Percentiles rank a stretch among this genome's conserved stretches.
phyloP scores from a whole-genome alignment of 2,329 filamentous ascomycete species.

The Beauveria pseudobassiana region DNA sequence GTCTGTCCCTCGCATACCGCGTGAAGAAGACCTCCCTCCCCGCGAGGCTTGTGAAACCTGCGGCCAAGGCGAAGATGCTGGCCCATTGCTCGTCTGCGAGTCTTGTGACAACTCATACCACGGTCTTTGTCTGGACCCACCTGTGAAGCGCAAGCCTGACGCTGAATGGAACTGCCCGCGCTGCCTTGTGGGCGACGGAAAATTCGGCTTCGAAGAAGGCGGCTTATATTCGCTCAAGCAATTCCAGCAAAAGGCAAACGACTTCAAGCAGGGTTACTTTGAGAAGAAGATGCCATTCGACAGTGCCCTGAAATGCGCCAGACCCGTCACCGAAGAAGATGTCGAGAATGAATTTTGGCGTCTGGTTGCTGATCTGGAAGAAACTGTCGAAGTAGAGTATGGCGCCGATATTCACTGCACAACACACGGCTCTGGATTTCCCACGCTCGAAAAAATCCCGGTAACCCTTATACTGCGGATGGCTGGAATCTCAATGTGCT shows the following conservation, averaged over 20 bases:
- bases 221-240: slow-evolving; percentile 90
- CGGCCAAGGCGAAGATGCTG: slow-evolving; percentile 65
- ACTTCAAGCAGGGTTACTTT: slow-evolving; percentile 93
- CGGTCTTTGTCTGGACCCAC: slow-evolving; percentile 80
- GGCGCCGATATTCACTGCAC: slow-evolving; percentile 97
- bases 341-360: slow-evolving; percentile 97
- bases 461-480: slow-evolving; percentile 78
- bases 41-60: slow-evolving; percentile 78
- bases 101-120: slow-evolving; percentile 88
- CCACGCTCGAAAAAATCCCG: slow-evolving; percentile 85
- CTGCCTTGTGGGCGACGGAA: slow-evolving; percentile 90
- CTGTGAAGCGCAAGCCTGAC: slow-evolving; percentile 67
- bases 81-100: slow-evolving; percentile 73
- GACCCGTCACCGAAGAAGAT: slow-evolving; percentile 85
- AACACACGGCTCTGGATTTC: slow-evolving; percentile 94
- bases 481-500: slow-evolving; percentile 95
- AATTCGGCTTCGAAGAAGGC: slow-evolving; percentile 96
- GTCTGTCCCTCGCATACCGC: slow-evolving; percentile 58
- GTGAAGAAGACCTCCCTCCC: slow-evolving; percentile 41
- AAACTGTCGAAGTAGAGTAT: slow-evolving; percentile 96
- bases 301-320: slow-evolving; percentile 69
- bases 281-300: slow-evolving; percentile 85
- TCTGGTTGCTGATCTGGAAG: slow-evolving; percentile 85
- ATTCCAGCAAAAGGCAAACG: slow-evolving; percentile 91
- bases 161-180: slow-evolving; percentile 93